Base-by-base conservation (phyloP, 176 grass and related monocot genomes). In the Canna indica region DNA sequence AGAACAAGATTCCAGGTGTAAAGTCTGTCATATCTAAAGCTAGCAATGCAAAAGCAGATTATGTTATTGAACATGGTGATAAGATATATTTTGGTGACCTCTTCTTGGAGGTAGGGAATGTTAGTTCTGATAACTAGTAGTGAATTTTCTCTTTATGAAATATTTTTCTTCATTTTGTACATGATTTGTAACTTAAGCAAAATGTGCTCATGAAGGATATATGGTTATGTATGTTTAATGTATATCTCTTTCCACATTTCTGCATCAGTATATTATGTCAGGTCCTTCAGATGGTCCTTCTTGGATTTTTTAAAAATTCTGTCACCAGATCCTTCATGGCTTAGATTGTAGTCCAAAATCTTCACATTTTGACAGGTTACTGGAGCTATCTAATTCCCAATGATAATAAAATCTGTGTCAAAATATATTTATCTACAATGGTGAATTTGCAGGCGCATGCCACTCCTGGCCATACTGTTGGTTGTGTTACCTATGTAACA, bases 401-500 rank as follows among this genome's bases (percentile, higher is more conserved):
- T n/a, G n/a, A n/a, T n/a, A n/a, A n/a, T n/a, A n/a, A n/a, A n/a
- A n/a, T n/a, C n/a, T n/a, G n/a, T n/a, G n/a, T n/a, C n/a, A n/a
- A n/a, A n/a, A n/a, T n/a, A n/a, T n/a, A 2, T 46, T 46, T 14
- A 12, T 66, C 63, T 38, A 10, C 38, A 39, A 38, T 33, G 29
- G 18, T 29, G 22, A 59, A 27, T 29, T 77, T 77, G 75, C 75
- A 99, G 94, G 89, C 90, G 72, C 80, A 89, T 75, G 75, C 89
- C 81, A 99, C 94, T 59, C 94, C 94, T 53, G 94, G 94, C 53
- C 94, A 99, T 70, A 99, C 94, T 70, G 69, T 72, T 29, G 94
- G 94, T 25, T 99, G 94, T 76, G 80, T 93, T 76, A 99, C 88
- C 29, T 99, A 93, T 82, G 82, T 99, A 70, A 93, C 89, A 67